A percentile compares a stretch with the other conserved stretches of the same genome.
phyloP scores from a whole-genome alignment of 2,329 filamentous ascomycete genomes.

The Colletotrichum sp. region DNA sequence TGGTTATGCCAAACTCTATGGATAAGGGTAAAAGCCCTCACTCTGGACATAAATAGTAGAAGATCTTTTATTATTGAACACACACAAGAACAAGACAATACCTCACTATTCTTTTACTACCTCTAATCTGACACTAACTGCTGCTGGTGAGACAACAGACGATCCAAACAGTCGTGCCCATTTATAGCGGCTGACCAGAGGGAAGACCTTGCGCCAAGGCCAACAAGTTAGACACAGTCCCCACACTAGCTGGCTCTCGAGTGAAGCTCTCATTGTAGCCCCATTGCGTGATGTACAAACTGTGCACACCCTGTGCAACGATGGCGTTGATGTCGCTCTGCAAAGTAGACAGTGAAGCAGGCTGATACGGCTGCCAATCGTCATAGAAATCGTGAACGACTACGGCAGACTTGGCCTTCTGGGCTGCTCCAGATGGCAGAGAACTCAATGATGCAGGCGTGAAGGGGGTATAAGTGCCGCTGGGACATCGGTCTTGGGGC shows the following conservation, averaged over 20 bases:
- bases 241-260: background rate
- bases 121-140: too few relatives aligned
- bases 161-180: background rate
- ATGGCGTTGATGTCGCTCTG: background rate
- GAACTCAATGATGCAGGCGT: background rate
- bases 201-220: background rate
- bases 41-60: too few relatives aligned
- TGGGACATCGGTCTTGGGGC: background rate
- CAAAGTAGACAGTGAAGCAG: background rate
- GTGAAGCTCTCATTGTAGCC: conserved; percentile 1
- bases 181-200: background rate
- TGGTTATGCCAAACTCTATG: too few relatives aligned
- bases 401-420: background rate
- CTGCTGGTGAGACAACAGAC: too few relatives aligned
- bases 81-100: too few relatives aligned
- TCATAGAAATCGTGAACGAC: background rate
- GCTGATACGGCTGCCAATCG: background rate
- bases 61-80: too few relatives aligned
- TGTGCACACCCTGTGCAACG: background rate
- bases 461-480: background rate
- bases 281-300: background rate
- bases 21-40: too few relatives aligned
- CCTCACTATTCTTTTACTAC: too few relatives aligned
- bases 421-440: background rate
- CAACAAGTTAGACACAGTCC: background rate